Conservation (phyloP, 768 basidiomycete genomes). For the Hygrocybe punicea region DNA sequence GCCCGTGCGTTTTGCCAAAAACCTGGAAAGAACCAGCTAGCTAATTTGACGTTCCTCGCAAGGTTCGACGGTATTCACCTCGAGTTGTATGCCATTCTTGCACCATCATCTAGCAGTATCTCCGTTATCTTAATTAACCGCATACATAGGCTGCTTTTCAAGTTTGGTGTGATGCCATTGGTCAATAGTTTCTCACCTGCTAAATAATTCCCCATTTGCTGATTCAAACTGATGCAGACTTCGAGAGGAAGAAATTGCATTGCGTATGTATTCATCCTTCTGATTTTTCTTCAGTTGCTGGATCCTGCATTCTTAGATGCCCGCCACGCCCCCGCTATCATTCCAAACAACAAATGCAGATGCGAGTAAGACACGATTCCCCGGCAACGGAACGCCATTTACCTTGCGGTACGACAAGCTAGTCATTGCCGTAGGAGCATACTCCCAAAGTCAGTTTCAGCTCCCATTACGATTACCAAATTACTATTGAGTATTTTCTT, state of each 20-base stretch:
- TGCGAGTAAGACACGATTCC: constrained; percentile 11
- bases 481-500: constrained; percentile 5
- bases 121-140: background rate
- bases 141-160: constrained; percentile 54
- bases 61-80: constrained; percentile 58
- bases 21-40: background rate
- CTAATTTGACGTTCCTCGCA: background rate
- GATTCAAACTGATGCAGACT: constrained; percentile 41
- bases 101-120: background rate
- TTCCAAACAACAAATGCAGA: constrained; percentile 23
- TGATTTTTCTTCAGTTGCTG: background rate
- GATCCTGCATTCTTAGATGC: constrained; percentile 43
- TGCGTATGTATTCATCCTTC: constrained; percentile 45
- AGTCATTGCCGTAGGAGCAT: constrained; percentile 81
- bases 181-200: constrained; percentile 31
- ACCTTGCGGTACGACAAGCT: constrained; percentile 72
- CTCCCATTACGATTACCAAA: background rate
- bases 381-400: constrained; percentile 42
- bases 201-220: constrained; percentile 2
- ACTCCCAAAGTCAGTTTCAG: constrained; percentile 64
- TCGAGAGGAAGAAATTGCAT: constrained; percentile 53
- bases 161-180: constrained; percentile 74
- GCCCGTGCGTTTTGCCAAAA: constrained; percentile 48
- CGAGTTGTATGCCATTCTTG: constrained; percentile 41
- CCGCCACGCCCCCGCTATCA: constrained; percentile 50